Conservation (phyloP, 2,329 filamentous ascomycete genomes). For the Fusarium redolens region DNA sequence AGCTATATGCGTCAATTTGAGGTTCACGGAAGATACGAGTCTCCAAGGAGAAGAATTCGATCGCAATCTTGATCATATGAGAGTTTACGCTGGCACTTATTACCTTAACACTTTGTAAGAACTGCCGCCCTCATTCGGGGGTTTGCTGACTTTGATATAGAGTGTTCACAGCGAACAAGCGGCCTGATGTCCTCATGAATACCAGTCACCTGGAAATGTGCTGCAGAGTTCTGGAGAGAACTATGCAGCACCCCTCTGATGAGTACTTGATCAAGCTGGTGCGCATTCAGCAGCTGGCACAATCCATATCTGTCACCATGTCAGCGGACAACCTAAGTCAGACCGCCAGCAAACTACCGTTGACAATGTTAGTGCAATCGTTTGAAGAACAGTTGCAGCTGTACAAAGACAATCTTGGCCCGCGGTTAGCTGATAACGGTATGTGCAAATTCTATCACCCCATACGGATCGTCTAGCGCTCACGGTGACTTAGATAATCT, state of each 20-base stretch:
- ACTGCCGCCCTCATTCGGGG: too few species aligned
- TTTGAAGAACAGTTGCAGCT: slow-evolving; percentile 58
- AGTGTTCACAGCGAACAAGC: slow-evolving; percentile 59
- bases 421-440: slow-evolving; percentile 51
- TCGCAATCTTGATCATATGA: slow-evolving; percentile 56
- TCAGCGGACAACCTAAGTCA: slow-evolving; percentile 45
- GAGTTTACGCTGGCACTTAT: slow-evolving; percentile 62
- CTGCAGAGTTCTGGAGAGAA: slow-evolving; percentile 55
- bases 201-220: slow-evolving; percentile 57
- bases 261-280: slow-evolving; percentile 58
- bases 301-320: slow-evolving; percentile 58
- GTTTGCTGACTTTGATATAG: slow-evolving; percentile 36
- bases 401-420: slow-evolving; percentile 52
- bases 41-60: slow-evolving; percentile 34
- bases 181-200: slow-evolving; percentile 61
- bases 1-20: slow-evolving; percentile 58
- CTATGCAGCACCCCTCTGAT: slow-evolving; percentile 57
- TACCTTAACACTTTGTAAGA: slow-evolving; percentile 62
- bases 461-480: not conserved
- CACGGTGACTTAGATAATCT: slow-evolving; percentile 50
- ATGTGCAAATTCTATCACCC: slow-evolving; percentile 11
- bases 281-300: slow-evolving; percentile 60
- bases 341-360: slow-evolving; percentile 52
- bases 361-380: slow-evolving; percentile 55
- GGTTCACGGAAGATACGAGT: slow-evolving; percentile 44